Evolutionary conservation across 169 alveolate genomes (phyloP).

Genomic region (Hepatocystis sp.): DNA sequence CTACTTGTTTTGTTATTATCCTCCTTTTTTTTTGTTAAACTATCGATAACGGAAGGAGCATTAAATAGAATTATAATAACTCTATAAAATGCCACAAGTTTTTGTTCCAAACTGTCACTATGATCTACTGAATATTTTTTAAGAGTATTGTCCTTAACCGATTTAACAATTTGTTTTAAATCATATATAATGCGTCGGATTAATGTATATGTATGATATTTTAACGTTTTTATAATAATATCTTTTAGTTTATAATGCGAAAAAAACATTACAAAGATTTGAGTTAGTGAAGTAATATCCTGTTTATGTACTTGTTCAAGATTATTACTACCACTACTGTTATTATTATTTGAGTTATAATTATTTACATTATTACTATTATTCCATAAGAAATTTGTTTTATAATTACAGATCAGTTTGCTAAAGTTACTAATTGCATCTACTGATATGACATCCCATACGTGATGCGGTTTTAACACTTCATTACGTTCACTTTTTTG

Average conservation of each 20-base stretch:
- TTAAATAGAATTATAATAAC: slow-evolving; percentile 56
- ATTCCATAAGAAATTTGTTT: slow-evolving; percentile 71
- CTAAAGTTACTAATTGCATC: slow-evolving; percentile 56
- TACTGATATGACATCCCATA: slow-evolving; percentile 55
- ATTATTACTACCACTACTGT: slow-evolving; percentile 11
- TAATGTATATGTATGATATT: slow-evolving; percentile 58
- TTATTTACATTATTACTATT: slow-evolving; percentile 26
- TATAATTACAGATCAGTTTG: slow-evolving; percentile 62
- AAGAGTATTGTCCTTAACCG: slow-evolving; percentile 34
- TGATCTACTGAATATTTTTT: slow-evolving; percentile 52
- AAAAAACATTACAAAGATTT: slow-evolving; percentile 49
- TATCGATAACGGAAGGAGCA: slow-evolving; percentile 55
- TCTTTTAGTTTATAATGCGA: slow-evolving; percentile 65
- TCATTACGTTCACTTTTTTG: slow-evolving; percentile 15
- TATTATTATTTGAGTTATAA: slow-evolving; percentile 10
- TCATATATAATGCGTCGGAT: slow-evolving; percentile 54
- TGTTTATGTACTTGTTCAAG: slow-evolving; percentile 75
- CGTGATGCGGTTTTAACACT: slow-evolving; percentile 27
- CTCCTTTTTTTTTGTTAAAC: slow-evolving; percentile 20
- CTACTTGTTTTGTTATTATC: neutral
- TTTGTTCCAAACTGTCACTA: slow-evolving; percentile 69
- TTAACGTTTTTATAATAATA: slow-evolving; percentile 23
- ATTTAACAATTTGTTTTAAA: slow-evolving; percentile 35
- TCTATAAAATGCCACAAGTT: slow-evolving; percentile 55
- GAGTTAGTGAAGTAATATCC: slow-evolving; percentile 50